These are phyloP conservation scores for Magnaporthiopsis incrustans DNA, from an alignment of 2,329 filamentous ascomycete species.

Conservation along the genomic window DNA sequence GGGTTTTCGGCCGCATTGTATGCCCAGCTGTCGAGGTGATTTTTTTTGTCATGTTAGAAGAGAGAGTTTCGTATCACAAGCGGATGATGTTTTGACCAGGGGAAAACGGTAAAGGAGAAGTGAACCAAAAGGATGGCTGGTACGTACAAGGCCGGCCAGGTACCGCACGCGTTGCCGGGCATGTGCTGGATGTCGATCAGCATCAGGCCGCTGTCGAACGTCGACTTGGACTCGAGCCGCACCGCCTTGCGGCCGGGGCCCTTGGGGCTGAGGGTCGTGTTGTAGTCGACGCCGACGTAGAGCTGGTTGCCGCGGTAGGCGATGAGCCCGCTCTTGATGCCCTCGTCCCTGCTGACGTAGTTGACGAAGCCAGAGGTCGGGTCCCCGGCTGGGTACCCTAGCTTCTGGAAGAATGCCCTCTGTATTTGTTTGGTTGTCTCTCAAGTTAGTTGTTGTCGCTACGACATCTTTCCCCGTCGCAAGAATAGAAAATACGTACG, in stretches of 20 bases:
- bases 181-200: slow-evolving; percentile 41
- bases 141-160: slow-evolving; percentile 39
- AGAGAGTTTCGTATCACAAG: no score
- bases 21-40: slow-evolving; percentile 12
- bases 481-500: not conserved
- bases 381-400: slow-evolving; percentile 7
- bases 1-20: slow-evolving; percentile 34
- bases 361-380: slow-evolving; percentile 18
- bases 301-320: slow-evolving; percentile 24
- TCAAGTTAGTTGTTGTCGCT: not conserved
- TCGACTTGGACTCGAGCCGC: slow-evolving; percentile 35
- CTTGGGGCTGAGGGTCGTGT: slow-evolving; percentile 22
- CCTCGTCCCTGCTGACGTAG: slow-evolving; percentile 29
- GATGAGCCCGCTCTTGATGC: slow-evolving; percentile 31
- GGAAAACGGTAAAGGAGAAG: not conserved
- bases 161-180: slow-evolving; percentile 37
- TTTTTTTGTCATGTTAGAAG: no score
- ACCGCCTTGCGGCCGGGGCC: slow-evolving; percentile 32
- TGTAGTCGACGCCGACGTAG: slow-evolving; percentile 37
- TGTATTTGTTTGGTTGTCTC: not conserved
- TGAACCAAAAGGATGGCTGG: not conserved
- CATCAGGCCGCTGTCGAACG: slow-evolving; percentile 37
- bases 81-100: no score
- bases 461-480: not conserved
- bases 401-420: slow-evolving; percentile 3